Evolutionary conservation across 495 filamentous ascomycete genomes (phyloP), one percentile per base, ranked within the genome.

Genomic region (Aspergillus hancockii): DNA sequence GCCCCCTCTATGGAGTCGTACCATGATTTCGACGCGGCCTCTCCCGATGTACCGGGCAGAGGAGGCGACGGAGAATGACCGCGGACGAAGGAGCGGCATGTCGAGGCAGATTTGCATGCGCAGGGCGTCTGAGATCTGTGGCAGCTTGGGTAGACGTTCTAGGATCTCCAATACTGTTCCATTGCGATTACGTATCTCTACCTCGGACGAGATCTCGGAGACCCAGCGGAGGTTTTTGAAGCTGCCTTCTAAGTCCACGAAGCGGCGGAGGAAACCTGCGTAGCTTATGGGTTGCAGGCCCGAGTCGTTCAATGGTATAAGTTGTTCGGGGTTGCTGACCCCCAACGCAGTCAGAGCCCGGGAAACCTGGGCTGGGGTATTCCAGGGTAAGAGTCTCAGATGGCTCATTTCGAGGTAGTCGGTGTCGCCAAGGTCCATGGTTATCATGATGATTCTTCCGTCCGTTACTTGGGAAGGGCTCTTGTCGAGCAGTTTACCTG

Each of bases 21-120:
- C 38, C 51, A 53, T 22, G n/a, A 53, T 34, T 18, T 53, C 51
- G 31, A 53, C 31, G 4, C 3, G 21, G 6, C 22, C 38, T 2
- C 18, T 38, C 2, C 51, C 51, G 9, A 53, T 3, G 14, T 53
- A 40, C 13, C 22, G 4, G 5, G 51, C 18, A n/a, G 51, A 53
- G 13, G 51, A 53, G 18, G 51, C 51, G 23, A 53, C 51, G 19
- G 51, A 53, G n/a, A 53, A 53, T 1, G 51, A 34, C 2, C 51
- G 51, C 12, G 51, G 51, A 32, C 51, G 51, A 7, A 53, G 51
- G 1, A 53, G 51, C 5, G 51, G 51, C 32, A 53, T 36, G n/a
- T 40, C 19, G 19, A 53, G 51, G 22, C 51, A 53, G 32, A 53
- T 41, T 16, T 18, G 2, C 19, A 53, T 34, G 31, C 51, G 51